Evolutionary conservation across 306 rosid species (phyloP), one percentile per base, ranked within the genome.

Genomic region (Astragalus glycyphyllos): DNA sequence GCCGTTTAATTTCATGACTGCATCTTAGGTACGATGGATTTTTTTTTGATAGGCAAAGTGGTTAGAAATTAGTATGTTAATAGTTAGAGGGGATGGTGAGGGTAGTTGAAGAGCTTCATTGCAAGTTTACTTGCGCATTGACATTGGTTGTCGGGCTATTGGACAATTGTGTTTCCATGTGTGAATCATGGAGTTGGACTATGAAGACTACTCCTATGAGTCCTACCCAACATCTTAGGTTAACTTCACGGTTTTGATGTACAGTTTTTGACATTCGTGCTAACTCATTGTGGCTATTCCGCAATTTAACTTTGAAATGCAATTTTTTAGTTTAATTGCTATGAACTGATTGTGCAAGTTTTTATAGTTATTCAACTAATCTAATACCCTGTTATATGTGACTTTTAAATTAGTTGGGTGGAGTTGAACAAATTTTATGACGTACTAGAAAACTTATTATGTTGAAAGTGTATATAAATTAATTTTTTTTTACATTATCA

Each of bases 21-120:
- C 63, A 12, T 59, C 7, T 47, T 73, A 45, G 10, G 35, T 15
- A 38, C 10, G 60, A n/a, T n/a, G n/a, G n/a, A n/a, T n/a, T n/a
- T n/a, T n/a, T n/a, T n/a, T n/a, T n/a, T n/a, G n/a, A n/a, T n/a
- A n/a, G n/a, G n/a, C n/a, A n/a, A n/a, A n/a, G n/a, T n/a, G n/a
- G n/a, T n/a, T n/a, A n/a, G n/a, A n/a, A n/a, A n/a, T n/a, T n/a
- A n/a, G n/a, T n/a, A n/a, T n/a, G n/a, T n/a, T n/a, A n/a, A n/a
- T n/a, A n/a, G n/a, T n/a, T n/a, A n/a, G n/a, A n/a, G n/a, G 41
- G 34, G 14, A 37, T n/a, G 62, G 45, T 62, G 64, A 62, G 47
- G 37, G 69, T 48, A 1, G 62, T 51, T 50, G 64, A 16, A 23
- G 11, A 41, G 15, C n/a, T 8, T 49, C 46, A 58, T 31, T 58